Percentiles rank a stretch among this genome's conserved stretches.
phyloP scores from a whole-genome alignment of 2,329 filamentous ascomycete species.

The Colletotrichum godetiae region DNA sequence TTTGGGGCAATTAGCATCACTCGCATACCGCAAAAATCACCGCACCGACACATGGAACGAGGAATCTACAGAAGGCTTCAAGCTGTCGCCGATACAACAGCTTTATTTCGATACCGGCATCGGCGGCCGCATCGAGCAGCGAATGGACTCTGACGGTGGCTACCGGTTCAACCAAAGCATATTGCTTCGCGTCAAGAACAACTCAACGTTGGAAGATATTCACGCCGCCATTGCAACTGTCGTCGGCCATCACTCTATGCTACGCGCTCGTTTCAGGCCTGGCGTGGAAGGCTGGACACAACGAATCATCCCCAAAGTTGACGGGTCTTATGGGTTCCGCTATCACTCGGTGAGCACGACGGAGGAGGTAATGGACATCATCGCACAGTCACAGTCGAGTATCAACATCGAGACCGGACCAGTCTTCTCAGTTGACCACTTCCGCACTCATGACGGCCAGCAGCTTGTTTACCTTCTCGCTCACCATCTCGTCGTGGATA shows the following conservation, averaged over 20 bases:
- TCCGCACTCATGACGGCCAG: constrained; percentile 56
- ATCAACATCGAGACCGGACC: constrained; percentile 63
- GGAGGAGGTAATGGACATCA: constrained; percentile 53
- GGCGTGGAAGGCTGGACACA: constrained; percentile 58
- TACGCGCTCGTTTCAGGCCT: constrained; percentile 57
- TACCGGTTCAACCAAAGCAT: constrained; percentile 65
- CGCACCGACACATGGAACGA: constrained; percentile 47
- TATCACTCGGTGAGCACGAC: constrained; percentile 54
- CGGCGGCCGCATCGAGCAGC: constrained; percentile 47
- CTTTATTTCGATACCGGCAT: constrained; percentile 62
- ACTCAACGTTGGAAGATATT: constrained; percentile 54
- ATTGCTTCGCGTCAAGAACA: constrained; percentile 56
- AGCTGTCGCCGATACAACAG: constrained; percentile 65
- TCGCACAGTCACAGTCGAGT: constrained; percentile 53
- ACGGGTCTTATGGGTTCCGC: constrained; percentile 56
- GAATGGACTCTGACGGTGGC: constrained; percentile 46
- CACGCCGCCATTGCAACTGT: constrained; percentile 60
- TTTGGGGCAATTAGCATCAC: constrained; percentile 50
- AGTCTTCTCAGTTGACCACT: constrained; percentile 61
- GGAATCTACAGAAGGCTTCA: constrained; percentile 51
- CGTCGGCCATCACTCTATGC: constrained; percentile 63
- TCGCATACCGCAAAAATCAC: constrained; percentile 47
- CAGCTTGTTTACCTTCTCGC: constrained; percentile 62
- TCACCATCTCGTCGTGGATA: constrained; percentile 64
- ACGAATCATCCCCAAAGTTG: constrained; percentile 51